These are phyloP conservation scores for Scutellaria barbata DNA, from an alignment of 257 asterid genomes.

Conservation along the genomic window DNA sequence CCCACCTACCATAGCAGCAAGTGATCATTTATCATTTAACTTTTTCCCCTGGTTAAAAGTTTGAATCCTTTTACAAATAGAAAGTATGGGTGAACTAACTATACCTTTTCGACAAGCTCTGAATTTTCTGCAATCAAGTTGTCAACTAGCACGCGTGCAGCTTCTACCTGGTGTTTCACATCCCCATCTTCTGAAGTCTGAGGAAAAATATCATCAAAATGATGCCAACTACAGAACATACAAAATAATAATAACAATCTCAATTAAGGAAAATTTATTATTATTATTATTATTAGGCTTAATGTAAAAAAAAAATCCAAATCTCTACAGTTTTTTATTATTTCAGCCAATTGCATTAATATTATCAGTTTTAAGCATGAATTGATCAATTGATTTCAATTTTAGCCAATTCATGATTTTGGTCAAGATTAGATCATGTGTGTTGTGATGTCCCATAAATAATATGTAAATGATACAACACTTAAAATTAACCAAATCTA, in stretches of 20 bases:
- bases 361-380: too few species aligned
- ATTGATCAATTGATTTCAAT: too few species aligned
- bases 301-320: too few species aligned
- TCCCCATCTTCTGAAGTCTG: conserved; percentile 62
- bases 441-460: too few species aligned
- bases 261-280: too few species aligned
- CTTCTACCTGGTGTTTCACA: conserved; percentile 45
- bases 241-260: conserved; percentile 22
- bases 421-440: too few species aligned
- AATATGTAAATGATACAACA: too few species aligned
- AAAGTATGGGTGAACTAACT: conserved; percentile 8
- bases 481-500: too few species aligned
- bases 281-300: too few species aligned
- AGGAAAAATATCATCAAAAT: conserved; percentile 33
- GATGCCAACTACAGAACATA: conserved; percentile 19
- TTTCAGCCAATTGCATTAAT: too few species aligned
- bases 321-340: too few species aligned
- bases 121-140: conserved; percentile 59
- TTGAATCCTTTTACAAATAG: background rate
- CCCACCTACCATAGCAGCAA: conserved; percentile 8
- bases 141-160: conserved; percentile 53
- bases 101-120: conserved; percentile 69
- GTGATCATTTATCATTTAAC: background rate
- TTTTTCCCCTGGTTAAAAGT: background rate
- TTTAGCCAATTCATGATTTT: too few species aligned